Base-by-base conservation (phyloP, 805 yeast genomes). In the Candida nonsorbophila region DNA sequence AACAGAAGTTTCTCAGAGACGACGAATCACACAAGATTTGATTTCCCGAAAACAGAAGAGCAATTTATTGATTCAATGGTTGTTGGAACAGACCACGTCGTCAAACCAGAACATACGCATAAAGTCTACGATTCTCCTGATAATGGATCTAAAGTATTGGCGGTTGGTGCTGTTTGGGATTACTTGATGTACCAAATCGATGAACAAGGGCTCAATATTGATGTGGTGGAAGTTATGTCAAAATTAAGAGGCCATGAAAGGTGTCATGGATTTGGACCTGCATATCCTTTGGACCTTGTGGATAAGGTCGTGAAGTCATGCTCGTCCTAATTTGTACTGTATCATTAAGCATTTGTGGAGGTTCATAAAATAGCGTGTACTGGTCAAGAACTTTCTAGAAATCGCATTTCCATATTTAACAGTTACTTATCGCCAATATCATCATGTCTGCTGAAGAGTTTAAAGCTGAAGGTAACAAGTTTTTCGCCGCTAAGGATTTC, bases 381-480 rank as follows among this genome's bases (percentile, higher is more conserved):
- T 15, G 7, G 16, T 15, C 15, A 5, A n/a, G 28, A n/a, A 17
- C 9, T 11, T 24, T 25, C 28, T 25, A 25, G 33, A 20, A 19
- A 21, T n/a, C 22, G 15, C 28, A 22, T 17, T 13, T 13, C 23
- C 31, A 26, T 15, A 14, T 25, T 12, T 12, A 7, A 20, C 17
- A 10, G 9, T 14, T 16, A 21, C 14, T 28, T n/a, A 18, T 14
- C 14, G 13, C 14, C 15, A 16, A 23, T 20, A 7, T 14, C 8
- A 37, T 14, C 10, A 52, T 48, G 54, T 45, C 53, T 73, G 79
- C 86, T 25, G 88, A 80, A 38, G 87, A 80, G 54, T 80, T 55
- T 51, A 92, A 92, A 64, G 84, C 94, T 16, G 80, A 85, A 59
- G 98, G 98, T 46, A 92, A 92, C 65, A 82, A 86, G 40, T 92